Evolutionary conservation across 2,329 filamentous ascomycete species (phyloP).

Genomic region (Fusarium scirpi): DNA sequence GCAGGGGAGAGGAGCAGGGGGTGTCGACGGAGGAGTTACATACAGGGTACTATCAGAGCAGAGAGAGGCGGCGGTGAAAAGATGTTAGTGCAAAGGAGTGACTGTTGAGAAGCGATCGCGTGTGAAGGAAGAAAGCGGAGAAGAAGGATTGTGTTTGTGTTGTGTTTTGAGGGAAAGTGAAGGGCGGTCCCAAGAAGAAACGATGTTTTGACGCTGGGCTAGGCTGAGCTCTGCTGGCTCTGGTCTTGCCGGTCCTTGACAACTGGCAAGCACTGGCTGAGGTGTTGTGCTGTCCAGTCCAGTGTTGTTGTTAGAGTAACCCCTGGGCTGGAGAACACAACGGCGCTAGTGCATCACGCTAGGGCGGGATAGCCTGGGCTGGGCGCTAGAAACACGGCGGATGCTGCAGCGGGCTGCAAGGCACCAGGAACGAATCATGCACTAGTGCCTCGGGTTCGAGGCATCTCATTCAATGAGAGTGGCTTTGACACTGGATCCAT

Average conservation of each 20-base stretch:
- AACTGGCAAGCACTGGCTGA: conserved; percentile 30
- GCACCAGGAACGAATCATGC: conserved; percentile 40
- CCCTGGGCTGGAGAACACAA: conserved; percentile 15
- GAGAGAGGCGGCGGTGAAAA: conserved; percentile 12
- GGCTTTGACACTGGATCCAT: conserved; percentile 6
- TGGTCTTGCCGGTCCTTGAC: neutral
- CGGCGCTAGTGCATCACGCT: conserved; percentile 29
- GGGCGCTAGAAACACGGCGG: conserved; percentile 32
- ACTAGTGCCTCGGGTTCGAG: conserved; percentile 13
- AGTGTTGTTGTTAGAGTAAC: conserved; percentile 29
- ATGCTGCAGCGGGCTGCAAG: conserved; percentile 29
- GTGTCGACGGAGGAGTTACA: conserved; percentile 9
- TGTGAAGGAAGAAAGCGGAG: conserved; percentile 12
- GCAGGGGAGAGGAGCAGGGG: conserved; percentile 8
- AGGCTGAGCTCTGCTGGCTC: neutral
- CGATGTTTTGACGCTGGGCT: conserved; percentile 42
- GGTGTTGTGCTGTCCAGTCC: neutral
- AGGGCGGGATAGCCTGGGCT: conserved; percentile 22
- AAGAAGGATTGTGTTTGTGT: neutral
- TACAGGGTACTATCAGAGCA: conserved; percentile 8
- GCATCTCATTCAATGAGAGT: conserved; percentile 5
- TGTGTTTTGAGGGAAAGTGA: conserved; percentile 29
- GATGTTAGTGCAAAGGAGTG: conserved; percentile 14
- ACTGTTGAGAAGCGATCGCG: neutral
- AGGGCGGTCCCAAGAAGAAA: conserved; percentile 36